Evolutionary conservation across 2,329 filamentous ascomycete genomes (phyloP).

Genomic region (Pseudogymnoascus sp.): DNA sequence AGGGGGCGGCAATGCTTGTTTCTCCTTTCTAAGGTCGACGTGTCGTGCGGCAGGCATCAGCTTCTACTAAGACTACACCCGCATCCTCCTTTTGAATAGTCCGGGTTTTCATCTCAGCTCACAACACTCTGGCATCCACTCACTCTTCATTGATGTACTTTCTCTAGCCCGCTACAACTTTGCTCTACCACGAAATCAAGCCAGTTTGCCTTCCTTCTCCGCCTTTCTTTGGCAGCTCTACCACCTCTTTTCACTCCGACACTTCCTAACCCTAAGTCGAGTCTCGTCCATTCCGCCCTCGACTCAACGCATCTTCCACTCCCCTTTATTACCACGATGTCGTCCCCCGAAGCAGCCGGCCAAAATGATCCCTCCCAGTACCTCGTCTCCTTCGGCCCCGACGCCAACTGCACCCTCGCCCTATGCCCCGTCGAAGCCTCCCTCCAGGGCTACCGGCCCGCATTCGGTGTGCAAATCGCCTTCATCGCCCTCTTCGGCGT

Average conservation of each 20-base stretch:
- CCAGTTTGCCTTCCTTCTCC: slow-evolving; percentile 13
- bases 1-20: slow-evolving; percentile 8
- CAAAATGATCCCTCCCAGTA: slow-evolving; percentile 12
- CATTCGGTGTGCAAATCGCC: slow-evolving; percentile 45
- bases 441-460: slow-evolving; percentile 50
- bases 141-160: slow-evolving; percentile 12
- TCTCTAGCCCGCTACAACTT: not conserved
- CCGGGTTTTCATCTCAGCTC: slow-evolving; percentile 14
- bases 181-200: slow-evolving; percentile 13
- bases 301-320: slow-evolving; percentile 13
- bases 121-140: slow-evolving; percentile 12
- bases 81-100: slow-evolving; percentile 11
- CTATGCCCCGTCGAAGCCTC: slow-evolving; percentile 33
- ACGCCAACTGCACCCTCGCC: slow-evolving; percentile 31
- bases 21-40: slow-evolving; percentile 7
- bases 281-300: slow-evolving; percentile 13
- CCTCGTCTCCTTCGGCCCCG: slow-evolving; percentile 16
- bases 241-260: slow-evolving; percentile 4
- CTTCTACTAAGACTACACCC: slow-evolving; percentile 8
- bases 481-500: slow-evolving; percentile 47
- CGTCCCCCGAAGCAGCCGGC: not conserved
- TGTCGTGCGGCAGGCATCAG: not conserved
- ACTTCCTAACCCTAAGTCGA: slow-evolving; percentile 3
- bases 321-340: slow-evolving; percentile 6
- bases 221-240: slow-evolving; percentile 13